Base-by-base conservation (phyloP, 176 grass and related monocot species). In the Secale cereale region DNA sequence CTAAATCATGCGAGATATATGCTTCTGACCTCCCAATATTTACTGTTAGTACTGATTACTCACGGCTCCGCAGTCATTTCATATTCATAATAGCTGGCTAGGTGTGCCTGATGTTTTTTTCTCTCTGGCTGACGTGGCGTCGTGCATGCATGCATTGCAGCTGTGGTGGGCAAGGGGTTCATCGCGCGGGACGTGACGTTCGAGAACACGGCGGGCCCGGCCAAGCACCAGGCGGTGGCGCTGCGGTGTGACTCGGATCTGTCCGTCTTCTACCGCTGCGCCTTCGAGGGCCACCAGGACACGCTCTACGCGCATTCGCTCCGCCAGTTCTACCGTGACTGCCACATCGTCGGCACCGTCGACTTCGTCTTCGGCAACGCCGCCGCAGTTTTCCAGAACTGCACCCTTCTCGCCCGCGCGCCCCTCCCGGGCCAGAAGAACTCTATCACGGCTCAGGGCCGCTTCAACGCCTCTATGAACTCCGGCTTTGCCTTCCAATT, bases 291-390 rank as follows among this genome's bases (percentile, higher is more conserved):
- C 0, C 88, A 92, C 82, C 97, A 99, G 86, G 97, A 99, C 89
- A 99, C 97, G 8, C 94, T 99, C 1, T 99, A 99, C 80, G 97
- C 94, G 41, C 97, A 95, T 74, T 88, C 97, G 12, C 87, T 96
- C 54, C 91, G 91, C 29, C 97, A 99, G 12, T 99, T 96, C 89
- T 99, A 92, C 90, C 83, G 90, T 39, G 97, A 99, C 5, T 96
- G 94, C 81, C 10, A 1, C 70, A 37, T 96, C 70, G 12, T 81
- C 7, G 97, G 90, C 27, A 99, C 94, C 14, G 85, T 99, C 43
- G 92, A 99, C 84, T 99, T 99, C 63, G 82, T 99, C 86, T 99
- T 99, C 60, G 97, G 97, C 70, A 88, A 99, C 76, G 90, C 97
- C 6, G 86, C 90, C 20, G 91, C 91, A 26, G 90, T 99, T 6